Conservation (phyloP, 345 rosid species). For the Euphorbia lathyris region DNA sequence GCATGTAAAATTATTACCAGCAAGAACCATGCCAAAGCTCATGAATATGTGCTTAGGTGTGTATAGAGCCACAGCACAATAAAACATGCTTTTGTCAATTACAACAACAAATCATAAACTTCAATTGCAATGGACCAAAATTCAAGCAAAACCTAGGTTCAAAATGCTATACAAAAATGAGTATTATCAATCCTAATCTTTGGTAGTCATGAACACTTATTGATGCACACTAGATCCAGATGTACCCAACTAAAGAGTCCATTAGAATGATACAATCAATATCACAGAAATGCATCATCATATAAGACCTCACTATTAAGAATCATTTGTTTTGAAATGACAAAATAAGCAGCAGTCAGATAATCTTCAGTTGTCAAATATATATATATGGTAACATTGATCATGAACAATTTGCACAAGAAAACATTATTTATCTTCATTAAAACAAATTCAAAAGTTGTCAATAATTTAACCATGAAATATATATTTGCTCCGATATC, state of each 20-base stretch:
- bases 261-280: not conserved
- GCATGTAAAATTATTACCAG: no score
- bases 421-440: not conserved
- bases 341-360: not conserved
- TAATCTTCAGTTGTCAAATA: not conserved
- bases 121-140: not conserved
- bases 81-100: not conserved
- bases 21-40: not conserved
- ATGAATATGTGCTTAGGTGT: no score
- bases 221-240: not conserved
- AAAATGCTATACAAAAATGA: not conserved
- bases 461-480: not conserved
- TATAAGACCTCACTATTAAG: not conserved
- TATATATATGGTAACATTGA: not conserved
- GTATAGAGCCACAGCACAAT: not conserved
- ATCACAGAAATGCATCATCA: not conserved
- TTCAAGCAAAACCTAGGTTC: not conserved
- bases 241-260: not conserved
- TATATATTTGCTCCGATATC: not conserved
- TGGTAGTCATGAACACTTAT: not conserved
- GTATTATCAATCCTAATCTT: not conserved
- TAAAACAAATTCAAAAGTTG: not conserved
- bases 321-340: not conserved
- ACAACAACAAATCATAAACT: not conserved
- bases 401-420: not conserved